Evolutionary conservation across 331 rosid species (phyloP).

Genomic region (Malus hybrid): DNA sequence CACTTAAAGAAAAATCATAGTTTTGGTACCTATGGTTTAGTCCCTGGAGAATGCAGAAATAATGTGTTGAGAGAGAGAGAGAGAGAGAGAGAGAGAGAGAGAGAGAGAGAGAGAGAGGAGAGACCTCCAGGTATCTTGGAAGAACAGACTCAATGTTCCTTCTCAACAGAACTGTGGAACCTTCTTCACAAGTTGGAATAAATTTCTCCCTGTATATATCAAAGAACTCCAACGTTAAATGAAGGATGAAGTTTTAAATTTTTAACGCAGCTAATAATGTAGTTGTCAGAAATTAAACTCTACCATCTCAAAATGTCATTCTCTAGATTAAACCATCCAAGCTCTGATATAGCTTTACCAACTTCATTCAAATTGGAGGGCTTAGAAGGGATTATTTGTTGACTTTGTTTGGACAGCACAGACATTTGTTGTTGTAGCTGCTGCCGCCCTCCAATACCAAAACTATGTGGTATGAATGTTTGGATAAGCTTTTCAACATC

Average conservation of each 20-base stretch:
- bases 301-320: not conserved
- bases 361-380: not conserved
- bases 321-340: not conserved
- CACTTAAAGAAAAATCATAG: not conserved
- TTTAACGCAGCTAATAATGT: not conserved
- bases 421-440: not conserved
- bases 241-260: not conserved
- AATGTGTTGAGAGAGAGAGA: not conserved
- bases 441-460: not conserved
- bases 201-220: not conserved
- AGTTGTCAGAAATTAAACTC: not conserved
- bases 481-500: slow-evolving; percentile 7
- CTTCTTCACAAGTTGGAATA: not conserved
- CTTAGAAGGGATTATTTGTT: not conserved
- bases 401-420: not conserved
- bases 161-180: not conserved
- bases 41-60: not conserved
- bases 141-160: not conserved
- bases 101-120: not conserved
- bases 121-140: not conserved
- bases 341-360: not conserved
- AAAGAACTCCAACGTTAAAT: not conserved
- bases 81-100: not conserved
- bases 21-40: not conserved
- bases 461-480: not conserved